These are phyloP conservation scores for Candolleomyces eurysporus DNA, from an alignment of 768 basidiomycete genomes.

Conservation along the genomic window DNA sequence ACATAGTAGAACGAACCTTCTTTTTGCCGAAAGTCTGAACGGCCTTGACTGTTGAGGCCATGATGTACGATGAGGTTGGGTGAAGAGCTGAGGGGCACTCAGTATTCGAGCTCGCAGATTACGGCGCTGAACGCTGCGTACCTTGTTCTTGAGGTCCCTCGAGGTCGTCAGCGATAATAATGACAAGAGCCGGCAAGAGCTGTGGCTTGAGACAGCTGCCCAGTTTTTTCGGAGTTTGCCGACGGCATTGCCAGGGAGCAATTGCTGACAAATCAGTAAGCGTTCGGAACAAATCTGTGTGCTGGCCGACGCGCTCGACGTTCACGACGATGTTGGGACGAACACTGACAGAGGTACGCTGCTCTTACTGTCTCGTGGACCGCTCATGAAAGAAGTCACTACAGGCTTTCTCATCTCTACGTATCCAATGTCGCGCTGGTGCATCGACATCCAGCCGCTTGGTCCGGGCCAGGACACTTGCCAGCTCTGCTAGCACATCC, in stretches of 20 bases:
- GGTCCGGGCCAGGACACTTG: neutral
- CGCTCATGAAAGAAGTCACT: neutral
- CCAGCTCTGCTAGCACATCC: neutral
- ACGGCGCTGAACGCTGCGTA: slow-evolving; percentile 19
- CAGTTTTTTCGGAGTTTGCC: slow-evolving; percentile 36
- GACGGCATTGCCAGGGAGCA: slow-evolving; percentile 1
- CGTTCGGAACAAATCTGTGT: slow-evolving; percentile 13
- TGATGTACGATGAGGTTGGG: slow-evolving; percentile 41
- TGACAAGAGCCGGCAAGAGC: slow-evolving; percentile 16
- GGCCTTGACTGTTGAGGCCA: slow-evolving; percentile 78
- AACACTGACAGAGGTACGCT: slow-evolving; percentile 11
- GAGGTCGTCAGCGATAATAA: slow-evolving; percentile 38
- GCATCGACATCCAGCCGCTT: neutral
- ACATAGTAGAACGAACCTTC: slow-evolving; percentile 61
- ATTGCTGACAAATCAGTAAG: slow-evolving; percentile 12
- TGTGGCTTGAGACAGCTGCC: slow-evolving; percentile 43
- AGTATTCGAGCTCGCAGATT: neutral
- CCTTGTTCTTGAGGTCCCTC: slow-evolving; percentile 45
- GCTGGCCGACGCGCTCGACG: slow-evolving; percentile 4
- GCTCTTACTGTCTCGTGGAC: neutral
- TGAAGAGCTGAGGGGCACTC: slow-evolving; percentile 22
- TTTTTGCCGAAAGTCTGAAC: slow-evolving; percentile 99
- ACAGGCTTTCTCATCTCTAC: neutral
- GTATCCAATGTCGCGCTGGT: neutral
- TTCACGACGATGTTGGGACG: slow-evolving; percentile 13